Base-by-base conservation (phyloP, 1,284 basidiomycete species). In the Singerocomus rubriflavus region DNA sequence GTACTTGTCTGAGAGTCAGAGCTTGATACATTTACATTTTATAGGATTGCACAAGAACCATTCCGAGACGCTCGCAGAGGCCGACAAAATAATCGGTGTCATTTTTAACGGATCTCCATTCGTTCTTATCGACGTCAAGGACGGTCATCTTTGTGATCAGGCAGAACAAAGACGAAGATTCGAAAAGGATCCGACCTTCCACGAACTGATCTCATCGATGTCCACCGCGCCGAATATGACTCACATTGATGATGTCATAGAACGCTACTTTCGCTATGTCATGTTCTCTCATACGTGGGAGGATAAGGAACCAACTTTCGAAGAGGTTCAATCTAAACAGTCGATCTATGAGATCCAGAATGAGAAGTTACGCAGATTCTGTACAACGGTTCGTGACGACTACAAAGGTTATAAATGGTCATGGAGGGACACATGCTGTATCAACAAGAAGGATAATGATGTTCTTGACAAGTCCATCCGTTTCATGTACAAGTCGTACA, bases 221-320 rank as follows among this genome's bases (percentile, higher is more conserved):
- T 41, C 49, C 29, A 40, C 25, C 34, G 25, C 11, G n/a, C 47
- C 29, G 16, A n/a, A 48, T 27, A 25, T 17, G 14, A 9, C n/a
- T 3, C 33, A 25, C 14, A 51, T 59, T 26, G 27, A 49, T 14
- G 25, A 33, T 5, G 44, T 37, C 10, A 43, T 62, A 6, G 33
- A 45, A 26, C 4, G 7, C 11, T 62, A 57, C 37, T 60, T 52
- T 37, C 26, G n/a, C 27, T 60, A 62, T 26, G 46, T 56, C 16
- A 60, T 63, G 60, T 50, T 60, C 33, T 60, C 58, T n/a, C 58
- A 60, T 9, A 60, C 43, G 10, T 60, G 58, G 60, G 55, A 52
- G 17, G 48, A 21, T 6, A 10, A 32, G 0, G 58, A 60, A 43
- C 58, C 58, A 7, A 25, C 41, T 5, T 55, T 48, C 27, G 40